Base-by-base conservation (phyloP, 495 filamentous ascomycete genomes). In the Pseudevernia furfuracea region DNA sequence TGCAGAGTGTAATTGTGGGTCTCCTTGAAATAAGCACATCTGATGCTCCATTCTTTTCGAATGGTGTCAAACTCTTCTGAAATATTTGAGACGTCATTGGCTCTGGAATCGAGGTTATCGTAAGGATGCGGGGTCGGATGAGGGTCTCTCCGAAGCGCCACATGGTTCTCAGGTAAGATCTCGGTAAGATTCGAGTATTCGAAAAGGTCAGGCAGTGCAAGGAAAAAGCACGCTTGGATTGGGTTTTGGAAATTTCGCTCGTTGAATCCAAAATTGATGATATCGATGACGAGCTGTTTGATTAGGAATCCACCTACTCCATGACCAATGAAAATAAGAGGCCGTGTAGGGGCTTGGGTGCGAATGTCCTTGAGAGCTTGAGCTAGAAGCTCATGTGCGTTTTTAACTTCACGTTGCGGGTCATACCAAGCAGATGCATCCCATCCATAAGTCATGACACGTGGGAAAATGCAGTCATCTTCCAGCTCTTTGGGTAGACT, bases 231-330 rank as follows among this genome's bases (percentile, higher is more conserved):
- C 3, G 37, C 59, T 52, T 63, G 49, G 11, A 67, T 46, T 14
- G 60, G 59, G 28, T 52, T 67, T 17, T 38, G 17, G 25, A 59
- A 67, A n/a, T 38, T 32, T 32, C 28, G 49, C 11, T 46, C 32
- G 59, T 25, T 44, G 44, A 67, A 38, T 4, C 55, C 52, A 39
- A 28, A 43, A 11, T 67, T 58, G 39, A 67, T 62, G 15, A 17
- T 67, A 12, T 58, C 28, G 23, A 41, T 67, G 15, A 67, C 65
- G 25, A 55, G 49, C 41, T 67, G 48, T 59, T 67, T 59, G n/a
- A 67, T 46, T 28, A 67, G 36, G 0, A 63, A 37, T 7, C 65
- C 65, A 32, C 65, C 65, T 34, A 63, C 19, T 8, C 65, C 60
- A 36, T 67, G 65, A 14, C 65, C 43, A 23, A 67, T 14, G 19